phyloP scores from a whole-genome alignment of 495 filamentous ascomycete species.

The Penicillium steckii region DNA sequence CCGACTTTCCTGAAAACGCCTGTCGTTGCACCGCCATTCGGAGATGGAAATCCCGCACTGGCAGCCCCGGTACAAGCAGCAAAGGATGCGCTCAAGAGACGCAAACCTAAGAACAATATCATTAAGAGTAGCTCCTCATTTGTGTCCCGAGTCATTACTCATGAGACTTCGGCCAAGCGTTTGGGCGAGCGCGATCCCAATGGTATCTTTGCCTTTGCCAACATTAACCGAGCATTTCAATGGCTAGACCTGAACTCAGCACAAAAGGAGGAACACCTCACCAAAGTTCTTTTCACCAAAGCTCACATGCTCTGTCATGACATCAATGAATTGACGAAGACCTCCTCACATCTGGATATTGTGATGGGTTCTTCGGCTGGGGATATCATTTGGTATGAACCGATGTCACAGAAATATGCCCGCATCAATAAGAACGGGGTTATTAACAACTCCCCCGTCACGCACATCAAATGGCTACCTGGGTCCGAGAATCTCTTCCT shows the following conservation, averaged over 20 bases:
- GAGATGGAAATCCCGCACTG: slow-evolving; percentile 80
- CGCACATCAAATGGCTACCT: slow-evolving; percentile 88
- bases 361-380: slow-evolving; percentile 94
- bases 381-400: slow-evolving; percentile 99
- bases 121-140: slow-evolving; percentile 97
- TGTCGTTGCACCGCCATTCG: slow-evolving; percentile 66
- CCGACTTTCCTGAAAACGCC: slow-evolving; percentile 46
- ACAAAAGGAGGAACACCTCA: slow-evolving; percentile 75
- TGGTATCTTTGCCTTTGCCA: slow-evolving; percentile 87
- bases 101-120: slow-evolving; percentile 96
- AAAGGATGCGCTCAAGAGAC: slow-evolving; percentile 76
- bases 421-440: slow-evolving; percentile 95
- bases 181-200: slow-evolving; percentile 74
- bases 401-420: slow-evolving; percentile 92
- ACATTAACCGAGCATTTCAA: slow-evolving; percentile 90
- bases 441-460: slow-evolving; percentile 81
- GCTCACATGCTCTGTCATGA: slow-evolving; percentile 95
- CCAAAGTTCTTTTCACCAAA: slow-evolving; percentile 95
- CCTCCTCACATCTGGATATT: slow-evolving; percentile 75
- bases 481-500: slow-evolving; percentile 93
- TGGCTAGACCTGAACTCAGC: slow-evolving; percentile 67
- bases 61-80: slow-evolving; percentile 41
- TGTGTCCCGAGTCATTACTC: slow-evolving; percentile 89
- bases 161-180: slow-evolving; percentile 76
- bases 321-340: slow-evolving; percentile 81